A percentile compares a stretch with the other conserved stretches of the same genome.
Conservation (phyloP, 2,329 filamentous ascomycete genomes). For the Beauveria sp. region DNA sequence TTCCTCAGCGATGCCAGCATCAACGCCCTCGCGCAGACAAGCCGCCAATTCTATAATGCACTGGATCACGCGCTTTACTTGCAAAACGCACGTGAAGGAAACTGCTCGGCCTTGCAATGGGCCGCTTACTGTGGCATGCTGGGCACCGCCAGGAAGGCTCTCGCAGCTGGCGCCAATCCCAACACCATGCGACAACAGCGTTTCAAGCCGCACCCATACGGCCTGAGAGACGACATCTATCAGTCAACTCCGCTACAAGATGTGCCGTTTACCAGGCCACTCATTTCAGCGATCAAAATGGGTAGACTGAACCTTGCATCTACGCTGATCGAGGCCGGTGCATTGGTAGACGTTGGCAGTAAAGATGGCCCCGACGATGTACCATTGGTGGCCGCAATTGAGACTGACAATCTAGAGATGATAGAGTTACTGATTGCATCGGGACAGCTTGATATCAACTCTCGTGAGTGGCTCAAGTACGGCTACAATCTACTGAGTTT, state of each 20-base stretch:
- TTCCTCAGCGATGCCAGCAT: neutral
- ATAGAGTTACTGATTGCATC: neutral
- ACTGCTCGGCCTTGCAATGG: neutral
- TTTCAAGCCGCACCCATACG: neutral
- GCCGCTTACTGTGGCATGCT: neutral
- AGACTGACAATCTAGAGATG: neutral
- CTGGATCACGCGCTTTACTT: neutral
- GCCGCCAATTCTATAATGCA: neutral
- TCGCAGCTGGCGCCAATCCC: neutral
- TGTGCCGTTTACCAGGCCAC: neutral
- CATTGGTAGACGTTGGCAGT: neutral
- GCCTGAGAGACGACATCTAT: neutral
- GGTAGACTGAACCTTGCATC: neutral
- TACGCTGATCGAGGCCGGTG: neutral
- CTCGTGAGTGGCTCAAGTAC: no score
- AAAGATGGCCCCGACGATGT: neutral
- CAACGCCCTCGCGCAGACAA: neutral
- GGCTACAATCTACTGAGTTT: neutral
- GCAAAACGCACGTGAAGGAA: neutral
- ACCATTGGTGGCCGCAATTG: neutral
- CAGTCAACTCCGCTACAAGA: neutral
- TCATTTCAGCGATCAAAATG: neutral
- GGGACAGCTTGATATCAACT: neutral
- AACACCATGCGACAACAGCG: neutral
- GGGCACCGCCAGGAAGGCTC: neutral